phyloP scores from a whole-genome alignment of 129 eudicot genomes.

The Pittosporum tobira region DNA sequence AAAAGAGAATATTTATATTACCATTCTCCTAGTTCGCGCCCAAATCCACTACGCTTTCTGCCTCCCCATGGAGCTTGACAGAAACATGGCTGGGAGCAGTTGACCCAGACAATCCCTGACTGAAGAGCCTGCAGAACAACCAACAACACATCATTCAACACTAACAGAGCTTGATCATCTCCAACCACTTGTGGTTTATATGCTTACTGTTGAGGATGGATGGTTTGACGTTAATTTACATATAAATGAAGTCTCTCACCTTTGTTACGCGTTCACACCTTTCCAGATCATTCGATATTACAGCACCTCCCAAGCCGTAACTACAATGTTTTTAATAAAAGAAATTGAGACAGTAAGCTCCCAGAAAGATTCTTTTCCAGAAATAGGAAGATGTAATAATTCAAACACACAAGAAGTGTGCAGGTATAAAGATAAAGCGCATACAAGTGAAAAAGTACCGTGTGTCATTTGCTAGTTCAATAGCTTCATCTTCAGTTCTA shows the following conservation, averaged over 20 bases:
- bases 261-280: conserved; percentile 78
- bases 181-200: neutral
- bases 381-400: neutral
- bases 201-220: neutral
- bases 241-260: conserved; percentile 42
- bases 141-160: conserved; percentile 2
- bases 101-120: conserved; percentile 86
- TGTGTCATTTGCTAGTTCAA: conserved; percentile 91
- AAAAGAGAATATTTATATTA: conserved; percentile 17
- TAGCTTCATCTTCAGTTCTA: conserved; percentile 83
- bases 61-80: conserved; percentile 99
- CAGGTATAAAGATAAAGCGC: neutral
- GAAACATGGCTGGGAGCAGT: conserved; percentile 99
- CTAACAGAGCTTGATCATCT: conserved; percentile 1
- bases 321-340: conserved; percentile 30
- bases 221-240: neutral
- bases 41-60: conserved; percentile 92
- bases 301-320: conserved; percentile 88
- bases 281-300: conserved; percentile 76
- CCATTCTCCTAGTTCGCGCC: conserved; percentile 99
- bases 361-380: neutral
- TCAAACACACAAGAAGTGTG: neutral
- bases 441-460: conserved; percentile 27
- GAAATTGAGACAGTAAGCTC: neutral
- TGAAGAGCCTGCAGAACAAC: conserved; percentile 60